Base-by-base conservation (phyloP, 2,329 filamentous ascomycete genomes). In the Leptographium lundbergii region DNA sequence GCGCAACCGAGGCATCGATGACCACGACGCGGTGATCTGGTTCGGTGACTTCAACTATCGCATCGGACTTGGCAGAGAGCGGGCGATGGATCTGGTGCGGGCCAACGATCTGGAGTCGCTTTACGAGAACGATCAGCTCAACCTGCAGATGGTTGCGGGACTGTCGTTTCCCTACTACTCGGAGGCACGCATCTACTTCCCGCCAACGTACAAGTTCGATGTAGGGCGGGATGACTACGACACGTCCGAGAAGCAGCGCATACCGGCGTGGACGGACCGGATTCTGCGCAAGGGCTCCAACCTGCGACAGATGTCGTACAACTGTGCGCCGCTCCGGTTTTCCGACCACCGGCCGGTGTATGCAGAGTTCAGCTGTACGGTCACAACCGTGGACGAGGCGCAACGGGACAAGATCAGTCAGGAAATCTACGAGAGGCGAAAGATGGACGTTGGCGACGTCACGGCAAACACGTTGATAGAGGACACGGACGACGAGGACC, bases 21-120 rank as follows among this genome's bases (percentile, higher is more conserved):
- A 97, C 69, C 94, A 99, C 69, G 82, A 86, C 65, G 80, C 88
- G 25, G 86, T 97, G 42, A 86, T 96, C 57, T 99, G 94, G 92
- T 80, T 96, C 50, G 94, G 94, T 6, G 94, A 99, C 71, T 99
- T 99, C 76, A 99, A 99, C 69, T 99, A 99, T 72, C 87, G 94
- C 22, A 95, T 99, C 66, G 92, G 91, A 1, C 78, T 97, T 60
- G 81, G 80, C 52, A 84, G 89, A 63, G 90, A 96, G 47, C 85
- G 80, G 61, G 89, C 90, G 9, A 86, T 88, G 64, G 81, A 85
- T 36, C 75, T 95, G 11, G 83, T 96, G 58, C 81, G 86, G 65
- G 79, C 81, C 58, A 77, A 81, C 29, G 87, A 96, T 67, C 76
- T 95, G 13, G 88, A 87, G 59, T 85, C 80, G 22, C 74, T 97